Evolutionary conservation across 805 yeast genomes (phyloP), one percentile per base, ranked within the genome.

Genomic region (Ascoidea tarda): DNA sequence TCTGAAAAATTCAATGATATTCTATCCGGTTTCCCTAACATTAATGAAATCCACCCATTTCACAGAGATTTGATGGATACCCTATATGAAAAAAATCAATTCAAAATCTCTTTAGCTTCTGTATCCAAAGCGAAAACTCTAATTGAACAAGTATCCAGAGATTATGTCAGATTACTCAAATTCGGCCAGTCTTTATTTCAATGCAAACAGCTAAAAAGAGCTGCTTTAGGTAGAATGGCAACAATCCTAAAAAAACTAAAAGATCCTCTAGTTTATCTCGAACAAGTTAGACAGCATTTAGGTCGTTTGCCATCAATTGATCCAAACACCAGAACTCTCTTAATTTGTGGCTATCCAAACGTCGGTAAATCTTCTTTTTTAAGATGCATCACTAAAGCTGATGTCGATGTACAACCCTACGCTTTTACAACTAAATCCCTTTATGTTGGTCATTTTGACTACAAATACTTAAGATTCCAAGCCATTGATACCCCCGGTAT

Each of bases 401-500:
- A 93, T 63, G 99, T 93, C 55, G 99, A 93, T 66, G 99, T 93
- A 56, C 99, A 93, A 71, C 99, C 99, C 47, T 93, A 93, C 69
- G 99, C 99, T 42, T 93, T 93, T 82, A 93, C 99, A 60, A 93
- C 99, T 56, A 93, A 93, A 73, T 87, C 96, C 38, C 74, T 93
- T 62, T 93, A 88, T 63, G 99, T 93, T 54, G 99, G 99, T 60
- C 99, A 93, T 73, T 93, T 93, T 67, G 99, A 93, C 73, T 93
- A 93, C 75, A 93, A 93, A 73, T 95, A 93, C 69, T 75, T 93
- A 65, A 78, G 99, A 65, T 93, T 93, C 75, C 99, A 93, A 75
- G 99, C 98, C 53, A 93, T 93, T 65, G 99, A 93, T 71, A 93
- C 99, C 46, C 99, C 99, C 42, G 99, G 99, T 75, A 90, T 93